Percentiles rank a stretch among this genome's conserved stretches.
These are phyloP conservation scores for Acacia crassicarpa DNA, from an alignment of 306 rosid species.

Conservation along the genomic window DNA sequence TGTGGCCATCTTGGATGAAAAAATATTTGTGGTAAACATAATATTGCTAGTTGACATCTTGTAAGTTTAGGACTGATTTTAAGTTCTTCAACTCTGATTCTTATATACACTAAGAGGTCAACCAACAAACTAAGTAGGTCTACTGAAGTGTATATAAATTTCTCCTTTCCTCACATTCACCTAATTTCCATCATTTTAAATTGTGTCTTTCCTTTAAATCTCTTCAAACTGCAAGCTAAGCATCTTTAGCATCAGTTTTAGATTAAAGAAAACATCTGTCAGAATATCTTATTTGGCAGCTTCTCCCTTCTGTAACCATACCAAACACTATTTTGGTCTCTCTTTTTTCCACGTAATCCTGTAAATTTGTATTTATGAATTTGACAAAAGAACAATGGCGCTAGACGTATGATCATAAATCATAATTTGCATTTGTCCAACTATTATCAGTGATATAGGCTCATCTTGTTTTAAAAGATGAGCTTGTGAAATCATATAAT, in stretches of 20 bases:
- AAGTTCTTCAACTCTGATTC: slow-evolving; percentile 30
- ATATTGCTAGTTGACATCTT: slow-evolving; percentile 32
- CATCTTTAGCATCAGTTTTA: not conserved
- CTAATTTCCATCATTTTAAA: slow-evolving; percentile 27
- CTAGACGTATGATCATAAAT: too few relatives aligned
- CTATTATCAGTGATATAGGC: too few relatives aligned
- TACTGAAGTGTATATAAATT: not conserved
- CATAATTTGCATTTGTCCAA: too few relatives aligned
- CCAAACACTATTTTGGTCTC: not conserved
- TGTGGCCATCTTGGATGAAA: slow-evolving; percentile 38
- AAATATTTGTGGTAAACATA: slow-evolving; percentile 30
- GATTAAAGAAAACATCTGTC: not conserved
- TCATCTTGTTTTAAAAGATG: too few relatives aligned
- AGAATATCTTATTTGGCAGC: not conserved
- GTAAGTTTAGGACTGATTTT: slow-evolving; percentile 28
- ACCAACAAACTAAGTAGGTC: slow-evolving; percentile 14
- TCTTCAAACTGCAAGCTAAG: not conserved
- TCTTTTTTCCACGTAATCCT: too few relatives aligned
- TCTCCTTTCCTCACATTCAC: slow-evolving; percentile 46
- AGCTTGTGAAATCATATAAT: too few relatives aligned
- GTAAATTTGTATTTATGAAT: too few relatives aligned
- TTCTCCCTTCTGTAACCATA: not conserved
- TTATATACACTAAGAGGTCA: slow-evolving; percentile 18
- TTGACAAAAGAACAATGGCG: too few relatives aligned
- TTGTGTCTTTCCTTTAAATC: not conserved